Base-by-base conservation (phyloP, 176 grass and related monocot species). In the Musa schizocarpa region DNA sequence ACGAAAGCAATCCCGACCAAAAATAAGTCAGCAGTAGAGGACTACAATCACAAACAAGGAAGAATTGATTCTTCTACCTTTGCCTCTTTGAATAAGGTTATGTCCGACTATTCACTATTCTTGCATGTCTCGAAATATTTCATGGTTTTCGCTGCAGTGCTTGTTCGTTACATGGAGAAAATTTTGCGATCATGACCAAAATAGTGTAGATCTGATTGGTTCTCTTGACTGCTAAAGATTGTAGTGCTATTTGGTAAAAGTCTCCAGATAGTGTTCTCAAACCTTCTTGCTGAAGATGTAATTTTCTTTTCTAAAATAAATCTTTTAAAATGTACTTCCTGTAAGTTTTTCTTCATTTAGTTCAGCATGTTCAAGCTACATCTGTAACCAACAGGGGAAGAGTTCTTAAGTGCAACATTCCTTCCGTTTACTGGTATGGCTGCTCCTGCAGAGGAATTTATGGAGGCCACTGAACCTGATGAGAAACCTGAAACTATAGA, bases 381-480 rank as follows among this genome's bases (percentile, higher is more conserved):
- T 77, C 85, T 57, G 25, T 29, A 78, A 87, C 11, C 80, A 73
- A 50, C 87, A 92, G 90, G 84, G 63, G 14, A 92, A 85, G 81
- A 74, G 74, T 85, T 89, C 82, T 83, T 82, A 88, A 52, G 53
- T 72, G 19, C 86, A 77, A 50, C 81, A 87, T 61, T 51, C 65
- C 74, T 81, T 92, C 90, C 84, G 21, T 83, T 87, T n/a, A 92
- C 90, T 27, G 82, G 90, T 68, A 89, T 92, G 87, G 80, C 87
- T 77, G 87, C 87, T 66, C 80, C 87, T 87, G 84, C 82, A 61
- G 85, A 92, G 79, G 90, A 92, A 80, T 74, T 85, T 13, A 58
- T 78, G 9, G 84, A 89, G 69, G 87, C 90, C 67, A 55, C 83
- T 83, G 90, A 89, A 65, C 57, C 87, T 77, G 87, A 89, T 62